These are phyloP conservation scores for Anaeromyces robustus DNA, from an alignment of 192 early-diverging fungal species.

Conservation along the genomic window DNA sequence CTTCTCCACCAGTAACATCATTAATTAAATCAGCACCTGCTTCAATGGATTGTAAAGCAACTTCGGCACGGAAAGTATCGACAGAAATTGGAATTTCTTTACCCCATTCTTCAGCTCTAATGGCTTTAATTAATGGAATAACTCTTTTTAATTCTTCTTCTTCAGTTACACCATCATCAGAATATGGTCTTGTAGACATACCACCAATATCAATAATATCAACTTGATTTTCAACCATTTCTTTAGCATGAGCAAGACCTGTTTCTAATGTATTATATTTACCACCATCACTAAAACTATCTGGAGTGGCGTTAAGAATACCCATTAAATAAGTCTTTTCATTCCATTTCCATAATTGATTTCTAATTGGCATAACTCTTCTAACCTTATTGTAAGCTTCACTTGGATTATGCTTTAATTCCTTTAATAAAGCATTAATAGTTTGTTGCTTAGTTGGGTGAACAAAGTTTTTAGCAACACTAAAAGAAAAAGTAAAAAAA, in stretches of 20 bases:
- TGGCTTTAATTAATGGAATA: conserved; percentile 64
- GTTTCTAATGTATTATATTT: conserved; percentile 35
- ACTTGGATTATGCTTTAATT: conserved; percentile 9
- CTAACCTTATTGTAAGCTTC: conserved; percentile 21
- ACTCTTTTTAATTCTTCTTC: conserved; percentile 64
- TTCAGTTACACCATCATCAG: conserved; percentile 51
- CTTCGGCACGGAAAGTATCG: conserved; percentile 75
- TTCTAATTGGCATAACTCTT: conserved; percentile 30
- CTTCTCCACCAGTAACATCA: conserved; percentile 77
- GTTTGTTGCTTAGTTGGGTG: conserved; percentile 44
- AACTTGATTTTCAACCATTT: conserved; percentile 59
- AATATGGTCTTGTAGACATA: conserved; percentile 76
- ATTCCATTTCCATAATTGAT: conserved; percentile 41
- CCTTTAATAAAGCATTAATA: conserved; percentile 16
- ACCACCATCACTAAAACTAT: conserved; percentile 93
- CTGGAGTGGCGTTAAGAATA: conserved; percentile 91
- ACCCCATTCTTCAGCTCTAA: conserved; percentile 40
- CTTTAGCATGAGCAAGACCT: conserved; percentile 48
- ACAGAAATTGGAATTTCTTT: conserved; percentile 64
- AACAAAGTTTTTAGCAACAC: conserved; percentile 73
- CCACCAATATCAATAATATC: conserved; percentile 95
- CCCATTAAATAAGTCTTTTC: conserved; percentile 79
- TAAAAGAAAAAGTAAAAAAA: conserved; percentile 7
- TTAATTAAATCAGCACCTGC: conserved; percentile 90
- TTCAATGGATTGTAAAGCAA: conserved; percentile 71